A percentile compares a stretch with the other conserved stretches of the same genome.
These are phyloP conservation scores for Paramecium tetraurelia DNA, from an alignment of 73 alveolate genomes.

Conservation along the genomic window DNA sequence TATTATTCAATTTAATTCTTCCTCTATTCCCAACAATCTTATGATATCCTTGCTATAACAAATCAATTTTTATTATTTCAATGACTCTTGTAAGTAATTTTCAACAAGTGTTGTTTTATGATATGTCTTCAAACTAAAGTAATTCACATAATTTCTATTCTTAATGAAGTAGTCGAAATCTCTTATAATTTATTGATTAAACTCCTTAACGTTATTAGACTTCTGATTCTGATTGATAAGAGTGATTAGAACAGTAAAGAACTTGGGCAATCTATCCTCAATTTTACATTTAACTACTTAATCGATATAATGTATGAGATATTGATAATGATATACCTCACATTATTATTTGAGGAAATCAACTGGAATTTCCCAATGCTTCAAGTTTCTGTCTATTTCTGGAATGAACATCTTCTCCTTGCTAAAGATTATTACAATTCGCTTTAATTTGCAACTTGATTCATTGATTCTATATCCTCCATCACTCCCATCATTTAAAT, in stretches of 20 bases:
- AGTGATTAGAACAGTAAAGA: neutral
- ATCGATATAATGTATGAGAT: constrained; percentile 20
- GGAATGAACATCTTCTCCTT: neutral
- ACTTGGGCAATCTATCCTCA: neutral
- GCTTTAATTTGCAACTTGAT: neutral
- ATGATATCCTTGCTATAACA: neutral
- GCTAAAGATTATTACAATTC: neutral
- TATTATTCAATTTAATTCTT: neutral
- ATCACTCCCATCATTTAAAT: neutral
- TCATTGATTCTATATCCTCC: neutral
- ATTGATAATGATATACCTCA: neutral
- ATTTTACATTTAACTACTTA: neutral
- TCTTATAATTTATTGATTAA: neutral
- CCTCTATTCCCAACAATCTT: neutral
- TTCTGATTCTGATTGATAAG: neutral
- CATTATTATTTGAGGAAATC: neutral
- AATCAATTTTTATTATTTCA: neutral
- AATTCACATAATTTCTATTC: neutral
- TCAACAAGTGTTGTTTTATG: neutral
- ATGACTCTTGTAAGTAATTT: neutral
- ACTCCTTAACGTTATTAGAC: neutral
- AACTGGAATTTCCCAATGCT: constrained; percentile 31
- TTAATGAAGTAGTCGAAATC: neutral
- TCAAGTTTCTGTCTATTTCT: neutral
- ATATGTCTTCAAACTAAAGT: neutral